Base-by-base conservation (phyloP, 2,329 filamentous ascomycete species). In the Fusarium praegraminearum region DNA sequence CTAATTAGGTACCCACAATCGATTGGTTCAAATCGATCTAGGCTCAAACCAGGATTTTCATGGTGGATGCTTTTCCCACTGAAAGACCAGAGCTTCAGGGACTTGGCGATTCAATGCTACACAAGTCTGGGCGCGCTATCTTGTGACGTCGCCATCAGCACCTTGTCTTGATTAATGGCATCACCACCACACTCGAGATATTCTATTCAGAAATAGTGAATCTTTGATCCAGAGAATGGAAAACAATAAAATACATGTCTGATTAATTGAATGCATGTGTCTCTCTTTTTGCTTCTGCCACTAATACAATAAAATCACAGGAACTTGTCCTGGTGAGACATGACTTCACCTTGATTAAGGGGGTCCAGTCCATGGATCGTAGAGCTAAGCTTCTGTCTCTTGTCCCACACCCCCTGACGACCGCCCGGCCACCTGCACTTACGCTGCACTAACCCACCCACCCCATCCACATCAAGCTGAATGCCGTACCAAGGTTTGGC, bases 311-410 rank as follows among this genome's bases (percentile, higher is more conserved):
- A 38, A 46, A 55, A 56, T 33, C 43, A 50, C 24, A 53, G 51
- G 57, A 44, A 53, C 50, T 51, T 22, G 28, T 22, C 26, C 13
- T 45, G 55, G 67, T 76, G 75, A 78, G 76, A 77, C 77, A 77
- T 73, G 72, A 73, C 69, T 73, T 73, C 55, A 61, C 55, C 47
- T 65, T 65, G 62, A 73, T 72, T 62, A 73, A 65, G 61, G 65
- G 55, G 54, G 54, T 30, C 49, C 30, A 51, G 20, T 26, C 24
- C 24, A 26, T 26, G 24, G 24, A 26, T 61, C 9, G 54, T 70
- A 67, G 71, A 64, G 61, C 50, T 61, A 65, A 68, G 62, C 59
- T 68, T 53, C 56, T 24, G 55, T 59, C 43, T n/a, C 18, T 22
- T 41, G 58, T 62, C 35, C 28, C 63, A 67, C 67, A 55, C 71